Evolutionary conservation across 352 stramenopile genomes (phyloP), one percentile per base, ranked within the genome.

Genomic region (Phytophthora fragariaefolia): DNA sequence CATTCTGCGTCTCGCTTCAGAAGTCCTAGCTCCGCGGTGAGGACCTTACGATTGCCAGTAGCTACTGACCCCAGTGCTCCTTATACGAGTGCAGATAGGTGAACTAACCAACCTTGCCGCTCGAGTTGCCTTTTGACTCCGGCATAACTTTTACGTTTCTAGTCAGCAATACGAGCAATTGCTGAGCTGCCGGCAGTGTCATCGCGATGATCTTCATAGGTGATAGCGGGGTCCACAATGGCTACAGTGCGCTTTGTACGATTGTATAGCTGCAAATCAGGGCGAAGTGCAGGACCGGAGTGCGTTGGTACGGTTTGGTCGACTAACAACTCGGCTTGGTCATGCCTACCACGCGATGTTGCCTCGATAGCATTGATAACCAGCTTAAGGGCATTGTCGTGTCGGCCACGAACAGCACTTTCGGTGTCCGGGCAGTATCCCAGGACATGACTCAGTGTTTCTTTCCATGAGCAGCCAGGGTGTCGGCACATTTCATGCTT

Each of bases 81-180:
- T 36, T 68, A 68, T 4, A 58, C 51, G 13, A 68, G 24, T 9
- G 50, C 51, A 6, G 51, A 45, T 22, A 57, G 40, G 15, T 60
- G 38, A 4, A 60, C 53, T n/a, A 10, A 3, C 34, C 34, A 43
- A 18, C 34, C 34, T 18, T 43, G 34, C 15, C 15, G 34, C 34
- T 43, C 34, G 12, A 43, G 34, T 7, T 43, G 34, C 15, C 34
- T 18, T 17, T 43, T 43, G 13, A 43, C 34, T 7, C 34, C 15
- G 34, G 34, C 15, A 20, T 43, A 43, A 20, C 18, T 43, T 6
- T 18, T 20, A 15, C 34, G 15, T 17, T 43, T 43, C 8, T 43
- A 17, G 12, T 43, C 34, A 20, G 34, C 34, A 20, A 43, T 20
- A 6, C 13, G 13, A 18, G 34, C 34, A 0, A 43, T 10, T 17